These are phyloP conservation scores for Dactylellina haptotyla DNA, from an alignment of 2,329 filamentous ascomycete genomes.

Conservation along the genomic window DNA sequence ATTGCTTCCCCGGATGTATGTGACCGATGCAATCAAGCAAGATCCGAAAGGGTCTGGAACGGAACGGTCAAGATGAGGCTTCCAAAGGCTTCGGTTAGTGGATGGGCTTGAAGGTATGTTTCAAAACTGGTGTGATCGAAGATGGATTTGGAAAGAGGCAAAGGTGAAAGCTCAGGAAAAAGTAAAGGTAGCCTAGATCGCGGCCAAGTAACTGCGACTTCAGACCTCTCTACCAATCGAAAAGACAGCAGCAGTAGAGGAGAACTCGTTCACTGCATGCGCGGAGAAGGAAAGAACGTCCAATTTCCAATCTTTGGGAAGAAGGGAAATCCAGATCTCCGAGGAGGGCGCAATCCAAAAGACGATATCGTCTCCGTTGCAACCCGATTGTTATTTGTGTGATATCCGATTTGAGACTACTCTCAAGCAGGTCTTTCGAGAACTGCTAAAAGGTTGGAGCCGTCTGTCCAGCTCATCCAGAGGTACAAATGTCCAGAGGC, in stretches of 20 bases:
- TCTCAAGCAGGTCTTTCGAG: not conserved
- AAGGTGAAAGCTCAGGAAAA: not conserved
- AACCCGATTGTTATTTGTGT: not conserved
- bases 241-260: not conserved
- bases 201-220: not conserved
- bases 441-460: constrained; percentile 1
- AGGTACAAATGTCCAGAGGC: constrained; percentile 16
- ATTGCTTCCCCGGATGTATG: not conserved
- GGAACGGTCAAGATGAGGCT: not conserved
- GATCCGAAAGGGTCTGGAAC: constrained; percentile 13
- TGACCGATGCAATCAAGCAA: not conserved
- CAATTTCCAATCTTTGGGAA: not conserved
- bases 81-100: not conserved
- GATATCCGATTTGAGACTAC: constrained; percentile 7
- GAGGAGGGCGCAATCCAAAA: not conserved
- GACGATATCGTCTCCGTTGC: not conserved
- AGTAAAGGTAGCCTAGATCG: not conserved
- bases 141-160: not conserved
- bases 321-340: not conserved
- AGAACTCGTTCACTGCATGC: not conserved
- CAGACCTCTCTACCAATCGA: not conserved
- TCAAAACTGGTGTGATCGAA: constrained; percentile 2
- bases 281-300: not conserved
- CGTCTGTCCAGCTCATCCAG: constrained; percentile 26
- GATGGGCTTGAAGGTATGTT: constrained; percentile 1